phyloP scores from a whole-genome alignment of 441 rosid genomes.

The Gossypium davidsonii region DNA sequence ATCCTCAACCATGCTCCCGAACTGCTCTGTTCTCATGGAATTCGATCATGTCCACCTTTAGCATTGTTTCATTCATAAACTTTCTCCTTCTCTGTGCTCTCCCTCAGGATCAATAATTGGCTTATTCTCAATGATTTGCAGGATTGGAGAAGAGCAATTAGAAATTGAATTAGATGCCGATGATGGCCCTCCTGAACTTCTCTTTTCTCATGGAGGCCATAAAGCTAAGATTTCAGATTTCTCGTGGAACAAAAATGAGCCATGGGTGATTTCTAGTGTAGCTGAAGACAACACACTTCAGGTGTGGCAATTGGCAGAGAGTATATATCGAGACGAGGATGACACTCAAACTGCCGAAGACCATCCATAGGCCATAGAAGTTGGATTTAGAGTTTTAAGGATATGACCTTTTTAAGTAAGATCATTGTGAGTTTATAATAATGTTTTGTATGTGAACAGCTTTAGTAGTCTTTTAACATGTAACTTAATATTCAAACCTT shows the following conservation, averaged over 20 bases:
- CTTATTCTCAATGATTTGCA: conserved; percentile 19
- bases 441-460: background rate
- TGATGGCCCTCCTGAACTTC: conserved; percentile 87
- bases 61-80: background rate
- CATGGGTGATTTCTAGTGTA: conserved; percentile 78
- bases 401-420: background rate
- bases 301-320: conserved; percentile 83
- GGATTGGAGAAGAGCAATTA: conserved; percentile 86
- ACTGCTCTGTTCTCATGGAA: background rate
- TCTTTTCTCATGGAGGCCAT: conserved; percentile 88
- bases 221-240: conserved; percentile 78
- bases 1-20: background rate
- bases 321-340: conserved; percentile 61
- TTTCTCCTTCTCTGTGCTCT: background rate
- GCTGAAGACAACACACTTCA: conserved; percentile 80
- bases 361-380: background rate
- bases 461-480: background rate
- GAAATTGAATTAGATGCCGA: conserved; percentile 77
- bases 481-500: background rate
- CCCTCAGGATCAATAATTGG: background rate
- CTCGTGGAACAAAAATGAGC: conserved; percentile 75
- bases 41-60: background rate
- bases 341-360: conserved; percentile 26
- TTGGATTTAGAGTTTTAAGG: background rate
- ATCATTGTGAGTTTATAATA: background rate